Percentiles rank a stretch among this genome's conserved stretches.
Conservation (phyloP, 2,329 filamentous ascomycete species). For the Helotiales sp. region DNA sequence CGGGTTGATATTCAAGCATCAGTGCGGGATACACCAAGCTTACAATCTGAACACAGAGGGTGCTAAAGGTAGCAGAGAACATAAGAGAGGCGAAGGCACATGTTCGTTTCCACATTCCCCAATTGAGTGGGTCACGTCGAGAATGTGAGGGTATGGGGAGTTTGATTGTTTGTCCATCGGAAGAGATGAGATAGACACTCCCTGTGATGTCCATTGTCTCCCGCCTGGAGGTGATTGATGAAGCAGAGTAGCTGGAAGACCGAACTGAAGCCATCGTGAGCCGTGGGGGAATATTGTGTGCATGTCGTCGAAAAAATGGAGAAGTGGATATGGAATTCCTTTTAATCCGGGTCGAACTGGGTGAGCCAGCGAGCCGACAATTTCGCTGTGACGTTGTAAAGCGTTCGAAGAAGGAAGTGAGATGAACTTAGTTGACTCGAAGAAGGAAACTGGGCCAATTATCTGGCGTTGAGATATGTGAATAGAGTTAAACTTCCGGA, state of each 20-base stretch:
- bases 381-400: neutral
- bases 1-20: slow-evolving; percentile 12
- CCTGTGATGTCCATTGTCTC: slow-evolving; percentile 18
- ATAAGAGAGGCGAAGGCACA: slow-evolving; percentile 20
- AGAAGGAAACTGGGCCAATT: neutral
- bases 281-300: neutral
- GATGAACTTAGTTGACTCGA: neutral
- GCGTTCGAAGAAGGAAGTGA: neutral
- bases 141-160: slow-evolving; percentile 27
- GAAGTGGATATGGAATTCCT: neutral
- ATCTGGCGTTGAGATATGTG: neutral
- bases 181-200: slow-evolving; percentile 27
- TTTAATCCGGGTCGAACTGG: no score
- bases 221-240: neutral
- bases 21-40: slow-evolving; percentile 23
- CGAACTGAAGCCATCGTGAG: neutral
- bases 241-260: neutral
- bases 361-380: neutral
- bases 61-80: slow-evolving; percentile 16
- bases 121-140: slow-evolving; percentile 29
- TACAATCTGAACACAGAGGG: slow-evolving; percentile 17
- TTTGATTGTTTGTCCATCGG: slow-evolving; percentile 26
- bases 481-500: neutral
- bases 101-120: slow-evolving; percentile 23
- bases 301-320: neutral